These are phyloP conservation scores for Inga leiocalycina DNA, from an alignment of 306 rosid species.

Conservation along the genomic window DNA sequence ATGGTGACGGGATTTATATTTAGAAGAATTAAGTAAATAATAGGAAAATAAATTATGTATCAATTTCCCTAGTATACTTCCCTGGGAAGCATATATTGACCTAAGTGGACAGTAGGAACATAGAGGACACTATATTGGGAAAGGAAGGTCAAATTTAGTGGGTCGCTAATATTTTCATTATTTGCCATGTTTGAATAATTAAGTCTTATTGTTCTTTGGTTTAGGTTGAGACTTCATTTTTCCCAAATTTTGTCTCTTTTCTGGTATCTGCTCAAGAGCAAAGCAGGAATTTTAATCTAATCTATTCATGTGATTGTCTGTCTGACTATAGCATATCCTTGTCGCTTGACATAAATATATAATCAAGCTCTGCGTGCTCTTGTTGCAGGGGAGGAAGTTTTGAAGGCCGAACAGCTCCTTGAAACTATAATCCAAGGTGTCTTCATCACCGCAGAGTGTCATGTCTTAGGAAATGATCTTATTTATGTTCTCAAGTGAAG, in stretches of 20 bases:
- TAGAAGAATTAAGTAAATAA: neutral
- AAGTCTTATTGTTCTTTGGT: slow-evolving; percentile 8
- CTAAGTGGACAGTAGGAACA: slow-evolving; percentile 24
- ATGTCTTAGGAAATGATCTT: slow-evolving; percentile 19
- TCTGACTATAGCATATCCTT: slow-evolving; percentile 18
- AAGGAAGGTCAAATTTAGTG: slow-evolving; percentile 19
- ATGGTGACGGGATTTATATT: neutral
- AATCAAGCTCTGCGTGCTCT: slow-evolving; percentile 23
- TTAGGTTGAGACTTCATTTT: neutral
- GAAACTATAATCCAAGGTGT: slow-evolving; percentile 86
- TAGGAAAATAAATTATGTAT: neutral
- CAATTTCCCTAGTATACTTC: neutral
- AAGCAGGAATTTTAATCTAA: neutral
- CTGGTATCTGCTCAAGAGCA: neutral
- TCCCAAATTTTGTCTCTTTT: neutral
- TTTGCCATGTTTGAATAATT: slow-evolving; percentile 1
- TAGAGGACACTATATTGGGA: neutral
- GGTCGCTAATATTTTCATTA: neutral
- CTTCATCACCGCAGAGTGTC: slow-evolving; percentile 26
- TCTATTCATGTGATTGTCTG: slow-evolving; percentile 4
- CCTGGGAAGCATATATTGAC: slow-evolving; percentile 1
- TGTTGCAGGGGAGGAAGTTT: slow-evolving; percentile 67
- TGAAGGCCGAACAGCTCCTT: slow-evolving; percentile 85
- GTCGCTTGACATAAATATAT: slow-evolving; percentile 24
- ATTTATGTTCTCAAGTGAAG: slow-evolving; percentile 20